A percentile compares a stretch with the other conserved stretches of the same genome.
Evolutionary conservation across 225 moss, liverwort and hornwort species (phyloP).

Genomic region (Straminergon stramineum): DNA sequence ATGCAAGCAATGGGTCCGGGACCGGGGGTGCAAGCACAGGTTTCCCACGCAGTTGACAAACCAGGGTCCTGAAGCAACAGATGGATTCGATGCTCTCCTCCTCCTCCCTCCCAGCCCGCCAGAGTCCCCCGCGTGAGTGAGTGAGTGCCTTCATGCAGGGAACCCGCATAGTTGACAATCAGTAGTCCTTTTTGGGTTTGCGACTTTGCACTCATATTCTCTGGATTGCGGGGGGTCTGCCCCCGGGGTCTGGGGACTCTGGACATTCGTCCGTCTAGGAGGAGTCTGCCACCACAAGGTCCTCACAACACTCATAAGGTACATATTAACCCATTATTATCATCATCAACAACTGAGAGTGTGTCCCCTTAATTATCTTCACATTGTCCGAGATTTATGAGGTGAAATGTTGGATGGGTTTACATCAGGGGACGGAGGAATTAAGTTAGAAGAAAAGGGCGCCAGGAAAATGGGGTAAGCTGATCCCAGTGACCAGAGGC

Average conservation of each 20-base stretch:
- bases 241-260: not conserved
- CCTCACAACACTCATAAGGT: not conserved
- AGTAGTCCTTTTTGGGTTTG: not conserved
- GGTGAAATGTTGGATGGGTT: not conserved
- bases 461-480: not conserved
- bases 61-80: not conserved
- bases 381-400: fast-evolving
- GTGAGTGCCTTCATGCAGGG: not conserved
- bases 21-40: not conserved
- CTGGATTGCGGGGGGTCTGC: not conserved
- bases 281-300: slow-evolving; percentile 1
- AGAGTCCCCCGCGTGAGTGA: not conserved
- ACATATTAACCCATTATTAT: not conserved
- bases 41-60: slow-evolving; percentile 18
- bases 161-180: slow-evolving; percentile 16
- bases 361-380: too few relatives aligned
- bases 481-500: not conserved
- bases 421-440: not conserved
- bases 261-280: not conserved
- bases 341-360: too few relatives aligned
- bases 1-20: not conserved
- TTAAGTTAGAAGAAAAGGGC: too few relatives aligned
- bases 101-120: too few relatives aligned
- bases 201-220: not conserved
- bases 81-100: not conserved